A percentile compares a stretch with the other conserved stretches of the same genome.
phyloP scores from a whole-genome alignment of 768 basidiomycete genomes.

The Pleurotus djamor region DNA sequence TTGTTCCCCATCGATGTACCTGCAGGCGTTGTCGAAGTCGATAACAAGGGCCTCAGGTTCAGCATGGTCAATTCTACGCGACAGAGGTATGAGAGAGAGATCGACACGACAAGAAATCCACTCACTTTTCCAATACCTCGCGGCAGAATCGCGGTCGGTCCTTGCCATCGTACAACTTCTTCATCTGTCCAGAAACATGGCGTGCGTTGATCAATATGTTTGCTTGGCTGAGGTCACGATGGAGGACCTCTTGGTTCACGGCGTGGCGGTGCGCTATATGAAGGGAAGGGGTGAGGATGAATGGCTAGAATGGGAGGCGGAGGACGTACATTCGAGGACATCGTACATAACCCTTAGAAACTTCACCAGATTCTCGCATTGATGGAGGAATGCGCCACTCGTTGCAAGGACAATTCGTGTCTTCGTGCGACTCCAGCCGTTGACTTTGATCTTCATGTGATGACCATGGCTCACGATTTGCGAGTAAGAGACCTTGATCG shows the following conservation, averaged over 20 bases:
- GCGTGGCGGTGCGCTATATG: conserved; percentile 1
- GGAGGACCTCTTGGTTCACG: not conserved
- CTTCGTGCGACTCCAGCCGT: not conserved
- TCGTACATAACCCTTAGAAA: conserved; percentile 2
- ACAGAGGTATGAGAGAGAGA: not conserved
- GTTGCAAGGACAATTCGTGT: not conserved
- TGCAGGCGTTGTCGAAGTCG: not conserved
- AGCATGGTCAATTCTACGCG: not conserved
- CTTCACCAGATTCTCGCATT: not conserved
- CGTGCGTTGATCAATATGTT: not conserved
- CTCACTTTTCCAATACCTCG: not conserved
- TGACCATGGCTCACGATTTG: not conserved
- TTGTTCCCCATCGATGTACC: too few relatives aligned
- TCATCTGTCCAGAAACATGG: not conserved
- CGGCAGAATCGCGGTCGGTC: not conserved
- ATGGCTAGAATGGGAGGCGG: not conserved
- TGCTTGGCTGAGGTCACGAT: conserved; percentile 2
- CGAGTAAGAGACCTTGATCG: not conserved
- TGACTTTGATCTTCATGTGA: not conserved
- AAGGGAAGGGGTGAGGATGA: not conserved
- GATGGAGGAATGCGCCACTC: not conserved
- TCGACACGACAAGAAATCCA: not conserved
- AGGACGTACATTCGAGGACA: not conserved
- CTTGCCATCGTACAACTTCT: not conserved
- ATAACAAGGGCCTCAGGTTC: not conserved